Conservation (phyloP, 768 basidiomycete genomes). For the Trametes punicea region DNA sequence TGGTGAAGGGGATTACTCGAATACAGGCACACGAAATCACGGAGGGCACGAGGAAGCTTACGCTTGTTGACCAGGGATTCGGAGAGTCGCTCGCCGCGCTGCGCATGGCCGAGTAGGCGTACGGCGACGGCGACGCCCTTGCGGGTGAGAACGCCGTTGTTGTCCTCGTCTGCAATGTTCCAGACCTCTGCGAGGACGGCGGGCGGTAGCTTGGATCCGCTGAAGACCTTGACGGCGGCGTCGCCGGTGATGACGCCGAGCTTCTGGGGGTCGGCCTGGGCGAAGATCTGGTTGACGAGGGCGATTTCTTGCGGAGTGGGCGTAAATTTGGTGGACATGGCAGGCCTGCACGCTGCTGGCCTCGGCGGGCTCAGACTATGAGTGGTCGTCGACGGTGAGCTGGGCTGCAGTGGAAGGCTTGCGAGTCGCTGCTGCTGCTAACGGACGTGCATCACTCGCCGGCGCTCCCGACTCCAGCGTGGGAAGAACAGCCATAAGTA, state of each 20-base stretch:
- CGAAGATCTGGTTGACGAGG: conserved; percentile 72
- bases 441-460: conserved; percentile 17
- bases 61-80: conserved; percentile 65
- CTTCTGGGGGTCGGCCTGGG: conserved; percentile 70
- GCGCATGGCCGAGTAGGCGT: conserved; percentile 91
- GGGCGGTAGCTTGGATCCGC: conserved; percentile 77
- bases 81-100: conserved; percentile 72
- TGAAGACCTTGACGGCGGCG: conserved; percentile 83
- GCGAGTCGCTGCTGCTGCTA: conserved; percentile 10
- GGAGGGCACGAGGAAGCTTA: conserved; percentile 37
- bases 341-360: conserved; percentile 15
- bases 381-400: too few relatives aligned
- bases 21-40: not conserved
- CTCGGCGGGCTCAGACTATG: conserved; percentile 9
- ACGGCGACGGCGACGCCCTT: conserved; percentile 86
- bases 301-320: conserved; percentile 48
- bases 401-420: not conserved
- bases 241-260: conserved; percentile 87
- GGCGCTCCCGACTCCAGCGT: conserved; percentile 3
- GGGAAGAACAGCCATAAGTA: conserved; percentile 9
- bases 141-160: conserved; percentile 87
- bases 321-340: conserved; percentile 43
- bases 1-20: conserved; percentile 12
- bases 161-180: conserved; percentile 88
- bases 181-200: conserved; percentile 88